Evolutionary conservation across 129 eudicot species (phyloP).

Genomic region (Lonicera japonica): DNA sequence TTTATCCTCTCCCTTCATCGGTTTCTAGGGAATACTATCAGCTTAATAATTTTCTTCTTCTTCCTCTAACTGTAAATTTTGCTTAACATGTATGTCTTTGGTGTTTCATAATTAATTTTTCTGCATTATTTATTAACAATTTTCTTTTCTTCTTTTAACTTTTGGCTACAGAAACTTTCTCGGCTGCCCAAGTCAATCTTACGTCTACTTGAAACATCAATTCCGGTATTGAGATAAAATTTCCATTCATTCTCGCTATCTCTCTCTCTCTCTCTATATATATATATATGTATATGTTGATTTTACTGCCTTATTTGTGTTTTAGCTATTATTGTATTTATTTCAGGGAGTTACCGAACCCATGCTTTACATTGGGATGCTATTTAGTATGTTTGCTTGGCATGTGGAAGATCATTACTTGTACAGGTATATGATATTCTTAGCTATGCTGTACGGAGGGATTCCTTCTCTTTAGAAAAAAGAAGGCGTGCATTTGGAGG

Average conservation of each 20-base stretch:
- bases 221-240: constrained; percentile 58
- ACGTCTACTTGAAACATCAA: constrained; percentile 76
- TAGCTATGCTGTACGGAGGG: too few relatives aligned
- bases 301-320: not conserved
- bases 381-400: constrained; percentile 99
- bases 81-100: too few relatives aligned
- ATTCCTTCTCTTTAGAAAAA: too few relatives aligned
- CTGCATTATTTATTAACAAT: not conserved
- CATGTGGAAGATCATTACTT: constrained; percentile 99
- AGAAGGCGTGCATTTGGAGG: too few relatives aligned
- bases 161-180: constrained; percentile 69
- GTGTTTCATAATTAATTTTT: too few relatives aligned
- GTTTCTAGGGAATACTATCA: too few relatives aligned
- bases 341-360: constrained; percentile 97
- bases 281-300: too few relatives aligned
- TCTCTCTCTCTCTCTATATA: too few relatives aligned
- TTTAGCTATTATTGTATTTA: constrained; percentile 6
- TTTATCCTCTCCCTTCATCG: too few relatives aligned
- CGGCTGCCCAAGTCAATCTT: constrained; percentile 70
- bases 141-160: not conserved
- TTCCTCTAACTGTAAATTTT: too few relatives aligned
- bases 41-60: too few relatives aligned
- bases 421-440: constrained; percentile 53
- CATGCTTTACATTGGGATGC: constrained; percentile 98
- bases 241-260: not conserved